Evolutionary conservation across 2,329 filamentous ascomycete genomes (phyloP), one percentile per base, ranked within the genome.

Genomic region (Neoscytalidium dimidiatum): DNA sequence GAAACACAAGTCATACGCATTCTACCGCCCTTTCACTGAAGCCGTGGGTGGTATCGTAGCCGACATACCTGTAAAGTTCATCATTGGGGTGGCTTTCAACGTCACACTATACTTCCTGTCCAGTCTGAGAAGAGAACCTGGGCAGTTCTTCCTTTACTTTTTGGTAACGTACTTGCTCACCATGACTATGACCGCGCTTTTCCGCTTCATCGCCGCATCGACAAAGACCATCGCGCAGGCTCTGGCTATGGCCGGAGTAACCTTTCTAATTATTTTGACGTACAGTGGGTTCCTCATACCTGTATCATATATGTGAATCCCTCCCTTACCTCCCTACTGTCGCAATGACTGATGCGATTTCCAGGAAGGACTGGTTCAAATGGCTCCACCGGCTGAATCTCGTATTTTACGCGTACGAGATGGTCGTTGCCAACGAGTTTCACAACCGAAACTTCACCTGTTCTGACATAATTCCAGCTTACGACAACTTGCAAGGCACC

Each of bases 11-110:
- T 88, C 90, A 53, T 97, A 96, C 74, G 92, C 92, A 14, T 85
- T 97, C 41, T 96, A 97, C 71, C 93, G 96, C 72, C 92, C 94
- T 0, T 91, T 90, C 8, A 90, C 92, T 4, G 93, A 97, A 82
- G 92, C 92, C 14, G 83, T 92, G 67, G 87, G 91, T 0, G 94
- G 91, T 2, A 94, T 96, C 86, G 78, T 97, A 17, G 89, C 87
- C 68, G 94, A 97, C 70, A 79, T 96, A 77, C 93, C 93, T 0
- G 91, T 92, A 76, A 96, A 94, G 75, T 78, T 96, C 3, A 43
- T 79, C 4, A 92, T 92, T 68, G 80, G 87, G 1, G 82, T 93
- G 65, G 77, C 86, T 3, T 96, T 96, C 81, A 95, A 96, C 75
- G 67, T 93, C 19, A 84, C 87, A 0, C 77, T 97, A 4, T 97